phyloP scores from a whole-genome alignment of 192 early-diverging fungal species.

The Backusella psychrophila region DNA sequence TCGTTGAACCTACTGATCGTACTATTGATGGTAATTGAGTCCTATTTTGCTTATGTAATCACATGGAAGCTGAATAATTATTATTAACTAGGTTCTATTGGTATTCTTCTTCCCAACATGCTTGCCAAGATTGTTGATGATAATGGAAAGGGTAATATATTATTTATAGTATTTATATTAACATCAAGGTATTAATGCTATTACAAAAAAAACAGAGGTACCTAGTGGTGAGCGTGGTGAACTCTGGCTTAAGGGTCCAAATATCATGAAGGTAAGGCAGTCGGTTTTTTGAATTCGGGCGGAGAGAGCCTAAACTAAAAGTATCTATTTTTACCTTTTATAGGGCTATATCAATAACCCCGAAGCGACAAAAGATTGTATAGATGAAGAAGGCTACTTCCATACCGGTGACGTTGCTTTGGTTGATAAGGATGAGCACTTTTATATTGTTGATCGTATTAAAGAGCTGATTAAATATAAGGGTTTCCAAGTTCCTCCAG shows the following conservation, averaged over 20 bases:
- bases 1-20: conserved; percentile 29
- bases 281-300: background rate
- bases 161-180: background rate
- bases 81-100: conserved; percentile 52
- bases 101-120: conserved; percentile 68
- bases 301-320: background rate
- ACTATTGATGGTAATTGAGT: conserved; percentile 32
- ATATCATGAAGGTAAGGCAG: conserved; percentile 65
- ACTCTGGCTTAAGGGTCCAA: conserved; percentile 74
- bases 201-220: conserved; percentile 36
- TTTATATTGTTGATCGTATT: conserved; percentile 54
- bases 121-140: conserved; percentile 75
- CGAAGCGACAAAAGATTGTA: conserved; percentile 65
- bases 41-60: background rate
- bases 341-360: conserved; percentile 79
- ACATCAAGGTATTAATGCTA: background rate
- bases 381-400: conserved; percentile 75
- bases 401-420: conserved; percentile 83
- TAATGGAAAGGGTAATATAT: conserved; percentile 49
- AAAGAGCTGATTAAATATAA: conserved; percentile 97
- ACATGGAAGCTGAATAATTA: background rate
- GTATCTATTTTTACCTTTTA: background rate
- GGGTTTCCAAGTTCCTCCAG: conserved; percentile 75
- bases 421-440: conserved; percentile 59
- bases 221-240: conserved; percentile 65